Base-by-base conservation (phyloP, 129 eudicot genomes). In the Flaveria ramosissima region DNA sequence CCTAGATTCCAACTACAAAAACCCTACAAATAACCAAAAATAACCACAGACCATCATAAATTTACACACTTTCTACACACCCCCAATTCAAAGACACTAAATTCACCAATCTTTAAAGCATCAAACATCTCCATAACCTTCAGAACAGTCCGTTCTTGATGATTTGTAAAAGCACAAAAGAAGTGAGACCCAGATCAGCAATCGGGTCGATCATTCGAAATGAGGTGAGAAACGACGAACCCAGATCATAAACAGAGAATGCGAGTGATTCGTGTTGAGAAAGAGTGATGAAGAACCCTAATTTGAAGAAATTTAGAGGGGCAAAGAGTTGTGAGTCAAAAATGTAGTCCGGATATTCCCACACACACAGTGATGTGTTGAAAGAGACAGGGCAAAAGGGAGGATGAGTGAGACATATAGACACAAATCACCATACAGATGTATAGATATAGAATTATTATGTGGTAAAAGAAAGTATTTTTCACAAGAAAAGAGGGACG, bases 401-500 rank as follows among this genome's bases (percentile, higher is more conserved):
- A 71, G 48, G 83, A 71, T 10, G 27, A 46, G 26, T 52, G 68
- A 68, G 74, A 77, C 55, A 77, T 74, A 74, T 42, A 24, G 50
- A 56, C 27, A 71, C 4, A 21, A 10, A 72, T 72, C 21, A 52
- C 20, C 17, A 77, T 36, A 36, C 41, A 36, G 41, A 36, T 36
- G 41, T 74, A 74, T 43, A 45, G 20, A 27, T 46, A 75, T 74
- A 27, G 46, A 42, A 30, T 70, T 70, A 60, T 70, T 70, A 60
- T 70, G 70, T 70, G 82, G 72, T 71, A 60, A 45, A 70, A 42
- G 39, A 68, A 73, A 69, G 70, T 60, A 15, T 42, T 75, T 47
- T 64, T 45, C 14, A 65, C 66, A 78, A 78, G 77, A 71, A 78
- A 78, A 78, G 77, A 70, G 71, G 77, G 77, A 70, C 42, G 82